A percentile compares a stretch with the other conserved stretches of the same genome.
Conservation (phyloP, 1,284 basidiomycete genomes). For the Moesziomyces antarcticus region DNA sequence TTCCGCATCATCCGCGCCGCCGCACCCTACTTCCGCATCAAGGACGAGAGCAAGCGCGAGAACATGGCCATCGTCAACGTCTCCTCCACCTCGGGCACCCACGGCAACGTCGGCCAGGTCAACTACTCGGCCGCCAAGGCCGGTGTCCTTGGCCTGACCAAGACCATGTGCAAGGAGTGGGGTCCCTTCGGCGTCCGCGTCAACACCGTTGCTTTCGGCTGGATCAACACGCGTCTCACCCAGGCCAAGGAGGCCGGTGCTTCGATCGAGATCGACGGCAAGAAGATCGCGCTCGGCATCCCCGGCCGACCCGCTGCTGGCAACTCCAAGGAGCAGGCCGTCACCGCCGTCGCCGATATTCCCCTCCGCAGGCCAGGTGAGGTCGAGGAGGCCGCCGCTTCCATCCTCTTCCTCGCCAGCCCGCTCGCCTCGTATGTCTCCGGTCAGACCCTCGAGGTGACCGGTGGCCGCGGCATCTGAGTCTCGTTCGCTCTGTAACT, state of each 20-base stretch:
- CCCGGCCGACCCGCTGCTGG: constrained; percentile 71
- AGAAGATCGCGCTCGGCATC: constrained; percentile 81
- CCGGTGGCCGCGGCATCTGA: constrained; percentile 60
- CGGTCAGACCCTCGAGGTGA: constrained; percentile 77
- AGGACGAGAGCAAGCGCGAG: constrained; percentile 72
- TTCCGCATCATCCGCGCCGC: constrained; percentile 85
- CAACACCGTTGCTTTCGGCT: constrained; percentile 82
- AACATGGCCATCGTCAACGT: constrained; percentile 72
- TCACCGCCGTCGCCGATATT: constrained; percentile 72
- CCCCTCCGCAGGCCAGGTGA: constrained; percentile 80
- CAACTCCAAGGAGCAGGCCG: constrained; percentile 72
- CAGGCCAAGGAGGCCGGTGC: constrained; percentile 80
- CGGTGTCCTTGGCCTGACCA: constrained; percentile 74
- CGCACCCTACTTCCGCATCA: constrained; percentile 84
- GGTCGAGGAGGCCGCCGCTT: constrained; percentile 80
- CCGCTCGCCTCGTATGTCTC: constrained; percentile 82
- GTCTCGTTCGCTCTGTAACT: background rate
- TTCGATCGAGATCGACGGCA: constrained; percentile 81
- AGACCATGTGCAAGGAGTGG: constrained; percentile 89
- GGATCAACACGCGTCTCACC: constrained; percentile 77
- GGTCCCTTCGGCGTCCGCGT: constrained; percentile 78
- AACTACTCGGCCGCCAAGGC: constrained; percentile 74
- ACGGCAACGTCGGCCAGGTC: constrained; percentile 76
- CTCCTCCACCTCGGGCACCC: constrained; percentile 52
- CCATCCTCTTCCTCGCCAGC: constrained; percentile 71